phyloP scores from a whole-genome alignment of 1,284 basidiomycete genomes.

The Cutaneotrichosporon dermatis region DNA sequence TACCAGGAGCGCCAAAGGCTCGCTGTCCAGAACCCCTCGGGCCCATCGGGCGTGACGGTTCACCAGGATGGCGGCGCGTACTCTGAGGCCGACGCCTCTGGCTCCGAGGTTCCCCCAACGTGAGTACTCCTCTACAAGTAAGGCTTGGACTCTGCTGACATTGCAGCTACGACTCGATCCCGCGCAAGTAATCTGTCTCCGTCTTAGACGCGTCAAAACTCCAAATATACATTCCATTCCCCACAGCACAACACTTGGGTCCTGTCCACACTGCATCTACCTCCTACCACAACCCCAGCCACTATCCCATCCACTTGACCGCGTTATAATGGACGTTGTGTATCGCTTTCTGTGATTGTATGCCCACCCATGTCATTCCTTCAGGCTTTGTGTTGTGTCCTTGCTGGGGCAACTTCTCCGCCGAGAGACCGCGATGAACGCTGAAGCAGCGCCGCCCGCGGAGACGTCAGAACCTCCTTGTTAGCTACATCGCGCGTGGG shows the following conservation, averaged over 20 bases:
- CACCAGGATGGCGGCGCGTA: conserved; percentile 35
- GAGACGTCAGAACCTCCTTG: too few relatives aligned
- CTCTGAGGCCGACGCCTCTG: conserved; percentile 11
- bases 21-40: conserved; percentile 30
- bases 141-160: background rate
- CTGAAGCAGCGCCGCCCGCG: too few relatives aligned
- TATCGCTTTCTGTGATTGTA: conserved; percentile 3
- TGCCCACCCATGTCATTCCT: conserved; percentile 4
- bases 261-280: background rate
- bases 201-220: background rate
- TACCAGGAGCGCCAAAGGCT: conserved; percentile 37
- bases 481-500: too few relatives aligned
- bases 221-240: background rate
- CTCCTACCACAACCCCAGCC: background rate
- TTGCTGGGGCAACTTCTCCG: background rate
- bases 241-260: background rate
- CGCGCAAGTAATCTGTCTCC: background rate
- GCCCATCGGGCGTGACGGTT: conserved; percentile 25
- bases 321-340: background rate
- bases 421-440: too few relatives aligned
- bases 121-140: conserved; percentile 24
- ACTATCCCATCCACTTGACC: background rate
- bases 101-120: conserved; percentile 33
- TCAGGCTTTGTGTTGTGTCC: background rate
- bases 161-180: conserved; percentile 9